Percentiles rank a stretch among this genome's conserved stretches.
phyloP scores from a whole-genome alignment of 1,284 basidiomycete genomes.

The Trichosporon asahii region DNA sequence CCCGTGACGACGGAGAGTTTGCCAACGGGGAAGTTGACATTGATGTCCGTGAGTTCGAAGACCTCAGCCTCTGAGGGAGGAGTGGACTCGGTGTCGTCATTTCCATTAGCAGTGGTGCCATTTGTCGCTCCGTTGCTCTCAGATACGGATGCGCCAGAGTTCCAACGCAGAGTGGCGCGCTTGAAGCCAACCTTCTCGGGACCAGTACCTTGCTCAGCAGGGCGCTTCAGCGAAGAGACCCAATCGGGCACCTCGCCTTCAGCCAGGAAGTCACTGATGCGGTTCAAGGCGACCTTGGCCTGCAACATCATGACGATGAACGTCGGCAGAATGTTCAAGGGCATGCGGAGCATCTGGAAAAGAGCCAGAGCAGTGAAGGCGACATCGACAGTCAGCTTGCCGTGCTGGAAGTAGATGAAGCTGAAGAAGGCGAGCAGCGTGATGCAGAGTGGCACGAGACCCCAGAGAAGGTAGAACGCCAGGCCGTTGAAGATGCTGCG shows the following conservation, averaged over 20 bases:
- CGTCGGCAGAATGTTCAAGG: conserved; percentile 51
- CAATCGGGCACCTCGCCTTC: conserved; percentile 76
- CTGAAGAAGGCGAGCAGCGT: conserved; percentile 44
- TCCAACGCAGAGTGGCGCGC: conserved; percentile 69
- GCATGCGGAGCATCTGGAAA: conserved; percentile 56
- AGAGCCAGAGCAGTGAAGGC: conserved; percentile 53
- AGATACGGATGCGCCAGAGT: conserved; percentile 46
- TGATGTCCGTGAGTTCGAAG: conserved; percentile 66
- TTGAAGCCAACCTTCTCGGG: conserved; percentile 61
- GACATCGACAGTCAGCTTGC: conserved; percentile 50
- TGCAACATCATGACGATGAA: conserved; percentile 51
- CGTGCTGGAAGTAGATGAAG: conserved; percentile 50
- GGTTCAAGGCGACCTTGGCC: conserved; percentile 70
- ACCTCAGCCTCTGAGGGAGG: conserved; percentile 11
- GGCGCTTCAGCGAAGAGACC: conserved; percentile 62
- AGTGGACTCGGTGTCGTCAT: not conserved
- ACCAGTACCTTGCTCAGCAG: conserved; percentile 19
- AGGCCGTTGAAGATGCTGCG: conserved; percentile 38
- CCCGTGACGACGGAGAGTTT: conserved; percentile 67
- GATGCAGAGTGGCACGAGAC: conserved; percentile 45
- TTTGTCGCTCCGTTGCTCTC: conserved; percentile 29
- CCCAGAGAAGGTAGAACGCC: conserved; percentile 42
- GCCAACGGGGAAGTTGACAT: conserved; percentile 66
- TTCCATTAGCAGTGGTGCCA: not conserved
- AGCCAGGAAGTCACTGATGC: conserved; percentile 73